These are phyloP conservation scores for Kodamaea kakaduensis DNA, from an alignment of 805 yeast genomes.

Conservation along the genomic window DNA sequence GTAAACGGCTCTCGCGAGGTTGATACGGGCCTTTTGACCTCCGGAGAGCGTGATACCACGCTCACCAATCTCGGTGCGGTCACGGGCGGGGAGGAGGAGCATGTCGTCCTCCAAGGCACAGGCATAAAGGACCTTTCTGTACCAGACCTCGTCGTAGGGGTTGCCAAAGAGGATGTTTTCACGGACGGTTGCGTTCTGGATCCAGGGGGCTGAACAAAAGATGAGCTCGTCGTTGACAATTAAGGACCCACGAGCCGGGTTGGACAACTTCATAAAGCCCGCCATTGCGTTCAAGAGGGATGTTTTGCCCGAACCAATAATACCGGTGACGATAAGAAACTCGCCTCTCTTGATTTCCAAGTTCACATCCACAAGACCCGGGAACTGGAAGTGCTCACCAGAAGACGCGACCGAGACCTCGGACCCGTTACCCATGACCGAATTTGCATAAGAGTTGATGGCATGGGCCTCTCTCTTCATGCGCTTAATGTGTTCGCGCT, in stretches of 20 bases:
- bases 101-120: constrained; percentile 41
- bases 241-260: constrained; percentile 24
- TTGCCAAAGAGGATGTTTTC: constrained; percentile 38
- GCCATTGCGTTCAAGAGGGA: constrained; percentile 38
- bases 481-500: constrained; percentile 11
- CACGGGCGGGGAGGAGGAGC: constrained; percentile 31
- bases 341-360: constrained; percentile 29
- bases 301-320: constrained; percentile 42
- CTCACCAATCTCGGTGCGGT: constrained; percentile 43
- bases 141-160: constrained; percentile 25
- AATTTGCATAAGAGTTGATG: constrained; percentile 8
- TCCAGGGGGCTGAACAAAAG: constrained; percentile 39
- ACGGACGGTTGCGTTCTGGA: constrained; percentile 40
- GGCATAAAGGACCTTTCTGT: constrained; percentile 29
- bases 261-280: constrained; percentile 34
- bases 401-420: constrained; percentile 2
- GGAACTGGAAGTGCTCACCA: constrained; percentile 18
- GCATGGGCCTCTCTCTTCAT: constrained; percentile 12
- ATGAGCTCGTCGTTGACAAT: constrained; percentile 27
- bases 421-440: background rate
- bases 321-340: constrained; percentile 40
- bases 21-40: constrained; percentile 44
- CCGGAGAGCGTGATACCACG: constrained; percentile 44
- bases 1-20: constrained; percentile 42
- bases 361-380: constrained; percentile 33